Conservation (phyloP, 1,284 basidiomycete genomes). For the Puccinia polysora region DNA sequence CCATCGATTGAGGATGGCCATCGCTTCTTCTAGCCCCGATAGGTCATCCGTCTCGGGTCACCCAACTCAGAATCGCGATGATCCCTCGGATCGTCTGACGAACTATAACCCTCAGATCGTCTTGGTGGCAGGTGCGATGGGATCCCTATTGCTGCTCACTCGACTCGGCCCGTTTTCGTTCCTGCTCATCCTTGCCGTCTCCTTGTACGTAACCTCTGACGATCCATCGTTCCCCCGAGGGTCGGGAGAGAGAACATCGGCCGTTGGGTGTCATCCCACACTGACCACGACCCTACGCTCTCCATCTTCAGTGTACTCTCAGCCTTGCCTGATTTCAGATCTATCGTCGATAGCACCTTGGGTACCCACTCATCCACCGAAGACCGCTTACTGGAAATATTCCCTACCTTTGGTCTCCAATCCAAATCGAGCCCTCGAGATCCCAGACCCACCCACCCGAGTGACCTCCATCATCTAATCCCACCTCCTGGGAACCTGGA, state of each 20-base stretch:
- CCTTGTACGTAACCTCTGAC: conserved; percentile 33
- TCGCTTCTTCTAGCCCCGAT: too few relatives aligned
- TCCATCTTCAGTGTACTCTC: conserved; percentile 20
- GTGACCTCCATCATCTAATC: neutral
- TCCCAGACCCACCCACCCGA: neutral
- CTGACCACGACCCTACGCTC: neutral
- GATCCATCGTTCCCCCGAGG: neutral
- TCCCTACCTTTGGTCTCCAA: neutral
- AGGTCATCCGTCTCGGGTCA: too few relatives aligned
- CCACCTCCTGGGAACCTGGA: conserved; percentile 4
- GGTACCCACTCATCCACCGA: conserved; percentile 10
- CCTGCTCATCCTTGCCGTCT: conserved; percentile 1
- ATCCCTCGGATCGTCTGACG: neutral
- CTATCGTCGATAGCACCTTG: conserved; percentile 27
- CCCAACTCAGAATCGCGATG: too few relatives aligned
- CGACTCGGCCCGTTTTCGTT: conserved; percentile 28
- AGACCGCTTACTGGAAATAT: conserved; percentile 9
- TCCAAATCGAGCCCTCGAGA: neutral
- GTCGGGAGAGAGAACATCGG: too few relatives aligned
- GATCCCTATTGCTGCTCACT: conserved; percentile 19
- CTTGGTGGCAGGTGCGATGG: conserved; percentile 12
- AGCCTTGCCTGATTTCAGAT: conserved; percentile 37
- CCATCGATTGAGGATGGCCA: too few relatives aligned
- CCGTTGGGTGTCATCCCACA: neutral
- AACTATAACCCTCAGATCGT: conserved; percentile 1